phyloP scores from a whole-genome alignment of 495 filamentous ascomycete genomes.

The Penicillium coffeae region DNA sequence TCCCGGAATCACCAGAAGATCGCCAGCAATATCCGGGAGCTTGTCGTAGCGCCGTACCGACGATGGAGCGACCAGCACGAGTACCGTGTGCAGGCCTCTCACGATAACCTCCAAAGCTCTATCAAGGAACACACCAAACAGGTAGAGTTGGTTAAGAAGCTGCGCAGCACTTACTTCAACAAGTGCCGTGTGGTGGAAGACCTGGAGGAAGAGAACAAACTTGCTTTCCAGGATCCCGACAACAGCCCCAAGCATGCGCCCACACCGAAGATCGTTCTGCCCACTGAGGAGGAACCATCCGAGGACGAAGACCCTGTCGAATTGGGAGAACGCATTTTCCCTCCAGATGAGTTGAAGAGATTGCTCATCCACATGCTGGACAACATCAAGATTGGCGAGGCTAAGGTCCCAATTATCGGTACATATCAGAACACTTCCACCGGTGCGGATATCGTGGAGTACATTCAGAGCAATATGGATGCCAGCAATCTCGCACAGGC shows the following conservation, averaged over 20 bases:
- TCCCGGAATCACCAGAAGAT: constrained; percentile 90
- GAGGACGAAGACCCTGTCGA: constrained; percentile 81
- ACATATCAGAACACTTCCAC: constrained; percentile 89
- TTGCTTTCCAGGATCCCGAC: constrained; percentile 88
- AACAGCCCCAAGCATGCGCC: constrained; percentile 44
- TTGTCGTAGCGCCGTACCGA: constrained; percentile 89
- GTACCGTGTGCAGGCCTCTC: constrained; percentile 81
- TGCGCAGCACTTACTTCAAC: constrained; percentile 95
- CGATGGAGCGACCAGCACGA: constrained; percentile 96
- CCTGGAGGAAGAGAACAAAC: constrained; percentile 95
- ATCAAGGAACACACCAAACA: constrained; percentile 94
- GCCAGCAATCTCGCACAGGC: constrained; percentile 81
- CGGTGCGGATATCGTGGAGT: constrained; percentile 90
- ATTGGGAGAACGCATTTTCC: constrained; percentile 82
- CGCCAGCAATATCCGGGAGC: constrained; percentile 88
- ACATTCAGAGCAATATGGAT: constrained; percentile 83
- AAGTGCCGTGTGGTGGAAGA: constrained; percentile 96
- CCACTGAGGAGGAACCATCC: constrained; percentile 51
- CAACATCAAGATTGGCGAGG: constrained; percentile 79
- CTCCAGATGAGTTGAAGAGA: constrained; percentile 82
- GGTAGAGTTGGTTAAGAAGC: constrained; percentile 81
- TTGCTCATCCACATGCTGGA: constrained; percentile 82
- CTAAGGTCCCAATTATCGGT: constrained; percentile 91
- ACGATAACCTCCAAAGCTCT: constrained; percentile 82
- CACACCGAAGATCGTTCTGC: constrained; percentile 61